These are phyloP conservation scores for Leptosphaerulina australis DNA, from an alignment of 2,329 filamentous ascomycete species.

Conservation along the genomic window DNA sequence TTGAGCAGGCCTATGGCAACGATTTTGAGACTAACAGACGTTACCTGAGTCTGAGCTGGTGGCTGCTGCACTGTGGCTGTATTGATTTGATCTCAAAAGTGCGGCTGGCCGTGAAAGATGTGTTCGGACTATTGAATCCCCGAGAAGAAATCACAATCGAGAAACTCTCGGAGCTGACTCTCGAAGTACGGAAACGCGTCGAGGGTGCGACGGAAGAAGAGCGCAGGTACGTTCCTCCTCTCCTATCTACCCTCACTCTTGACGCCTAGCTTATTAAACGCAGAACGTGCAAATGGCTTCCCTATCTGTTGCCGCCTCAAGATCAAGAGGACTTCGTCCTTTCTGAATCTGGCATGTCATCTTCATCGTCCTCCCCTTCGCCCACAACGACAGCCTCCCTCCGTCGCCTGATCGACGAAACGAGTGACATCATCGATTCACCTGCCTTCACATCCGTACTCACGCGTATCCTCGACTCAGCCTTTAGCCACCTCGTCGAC, in stretches of 20 bases:
- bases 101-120: constrained; percentile 81
- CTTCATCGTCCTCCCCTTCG: constrained; percentile 46
- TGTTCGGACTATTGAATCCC: constrained; percentile 87
- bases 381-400: constrained; percentile 62
- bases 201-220: constrained; percentile 75
- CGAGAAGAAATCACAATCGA: constrained; percentile 86
- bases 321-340: constrained; percentile 84
- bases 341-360: constrained; percentile 78
- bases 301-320: constrained; percentile 78
- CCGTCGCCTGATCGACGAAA: constrained; percentile 89
- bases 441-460: constrained; percentile 88
- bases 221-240: constrained; percentile 53
- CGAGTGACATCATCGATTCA: constrained; percentile 92
- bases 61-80: constrained; percentile 91
- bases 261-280: constrained; percentile 16
- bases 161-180: constrained; percentile 76
- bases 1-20: constrained; percentile 81
- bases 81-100: constrained; percentile 81
- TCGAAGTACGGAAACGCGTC: constrained; percentile 82
- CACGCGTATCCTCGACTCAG: constrained; percentile 82
- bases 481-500: constrained; percentile 84
- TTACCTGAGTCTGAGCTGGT: constrained; percentile 98
- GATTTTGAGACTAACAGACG: constrained; percentile 96
- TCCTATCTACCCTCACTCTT: not conserved
- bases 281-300: constrained; percentile 73